Base-by-base conservation (phyloP, 1,139 yeast species). In the Taphrina pruni region DNA sequence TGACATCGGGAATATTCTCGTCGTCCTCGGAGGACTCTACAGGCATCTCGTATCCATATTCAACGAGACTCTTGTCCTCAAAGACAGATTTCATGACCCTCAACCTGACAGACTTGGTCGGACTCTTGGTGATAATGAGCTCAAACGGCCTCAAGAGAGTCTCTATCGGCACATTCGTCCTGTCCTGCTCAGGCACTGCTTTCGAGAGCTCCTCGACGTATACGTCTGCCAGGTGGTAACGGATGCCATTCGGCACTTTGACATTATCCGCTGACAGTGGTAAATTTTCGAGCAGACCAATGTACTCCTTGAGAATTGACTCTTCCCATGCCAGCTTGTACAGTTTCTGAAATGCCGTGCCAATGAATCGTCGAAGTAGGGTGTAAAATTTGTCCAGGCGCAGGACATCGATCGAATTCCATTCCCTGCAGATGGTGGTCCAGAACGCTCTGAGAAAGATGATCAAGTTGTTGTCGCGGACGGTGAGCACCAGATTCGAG, bases 311-410 rank as follows among this genome's bases (percentile, higher is more conserved):
- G 5, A 90, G 81, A 70, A 85, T 75, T 1, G 78, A 75, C 11
- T 76, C 78, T 70, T 86, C 82, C 95, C 96, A 93, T 2, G 82
- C 77, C 69, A 85, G 82, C 9, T 76, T 73, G 70, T 81, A 78
- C 64, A 93, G 80, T 73, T 87, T 84, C 57, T 60, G 36, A 51
- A 70, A 70, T 2, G 85, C 86, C 74, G 86, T 89, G 73, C 87
- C 85, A 62, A 90, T 80, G 35, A 88, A 88, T 76, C 94, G 83
- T 82, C 99, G 87, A 73, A 93, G 84, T 73, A 94, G 81, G 79
- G 93, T 80, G 75, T 90, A 86, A 79, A 85, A 94, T 79, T 94
- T 94, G 80, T 94, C 97, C 69, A 93, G 81, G 91, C 90, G 87
- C 43, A 74, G 88, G 73, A 88, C 88, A 79, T 94, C 99, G 70